A percentile compares a stretch with the other conserved stretches of the same genome.
phyloP scores from a whole-genome alignment of 495 filamentous ascomycete genomes.

The Penicillium flavigenum region DNA sequence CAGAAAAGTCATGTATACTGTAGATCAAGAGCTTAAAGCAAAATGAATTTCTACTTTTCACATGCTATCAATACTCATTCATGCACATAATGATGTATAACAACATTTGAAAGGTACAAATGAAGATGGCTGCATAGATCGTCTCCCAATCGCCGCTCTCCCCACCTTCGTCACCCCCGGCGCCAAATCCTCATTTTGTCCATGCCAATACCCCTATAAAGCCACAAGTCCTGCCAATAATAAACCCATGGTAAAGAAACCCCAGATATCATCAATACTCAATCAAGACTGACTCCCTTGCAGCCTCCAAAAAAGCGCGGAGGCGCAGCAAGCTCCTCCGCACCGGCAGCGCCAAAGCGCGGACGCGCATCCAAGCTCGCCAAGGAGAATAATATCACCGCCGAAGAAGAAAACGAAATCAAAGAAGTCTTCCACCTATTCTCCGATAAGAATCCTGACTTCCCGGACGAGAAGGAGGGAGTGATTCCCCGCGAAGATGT shows the following conservation, averaged over 20 bases:
- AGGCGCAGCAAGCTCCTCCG: slow-evolving; percentile 29
- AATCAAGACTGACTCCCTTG: slow-evolving; percentile 1
- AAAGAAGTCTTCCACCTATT: slow-evolving; percentile 86
- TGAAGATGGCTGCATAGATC: neutral
- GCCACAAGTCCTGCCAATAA: neutral
- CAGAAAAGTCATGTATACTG: neutral
- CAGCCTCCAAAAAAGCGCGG: slow-evolving; percentile 46
- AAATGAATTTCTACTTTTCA: neutral
- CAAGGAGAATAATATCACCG: slow-evolving; percentile 79
- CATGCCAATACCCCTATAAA: neutral
- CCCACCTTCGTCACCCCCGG: slow-evolving; percentile 5
- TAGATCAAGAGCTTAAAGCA: neutral
- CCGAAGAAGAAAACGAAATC: slow-evolving; percentile 83
- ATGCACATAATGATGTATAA: neutral
- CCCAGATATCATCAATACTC: neutral
- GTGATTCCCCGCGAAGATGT: slow-evolving; percentile 77
- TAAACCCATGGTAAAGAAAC: slow-evolving; percentile 4
- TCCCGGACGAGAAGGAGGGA: slow-evolving; percentile 66
- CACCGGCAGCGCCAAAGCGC: slow-evolving; percentile 42
- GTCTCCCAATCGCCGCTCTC: slow-evolving; percentile 2
- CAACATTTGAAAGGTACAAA: neutral
- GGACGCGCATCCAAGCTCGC: slow-evolving; percentile 76
- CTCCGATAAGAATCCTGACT: slow-evolving; percentile 54
- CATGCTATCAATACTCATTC: neutral
- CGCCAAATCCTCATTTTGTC: neutral